Conservation (phyloP, 805 yeast genomes). For the Diddensiella santjacobensis region DNA sequence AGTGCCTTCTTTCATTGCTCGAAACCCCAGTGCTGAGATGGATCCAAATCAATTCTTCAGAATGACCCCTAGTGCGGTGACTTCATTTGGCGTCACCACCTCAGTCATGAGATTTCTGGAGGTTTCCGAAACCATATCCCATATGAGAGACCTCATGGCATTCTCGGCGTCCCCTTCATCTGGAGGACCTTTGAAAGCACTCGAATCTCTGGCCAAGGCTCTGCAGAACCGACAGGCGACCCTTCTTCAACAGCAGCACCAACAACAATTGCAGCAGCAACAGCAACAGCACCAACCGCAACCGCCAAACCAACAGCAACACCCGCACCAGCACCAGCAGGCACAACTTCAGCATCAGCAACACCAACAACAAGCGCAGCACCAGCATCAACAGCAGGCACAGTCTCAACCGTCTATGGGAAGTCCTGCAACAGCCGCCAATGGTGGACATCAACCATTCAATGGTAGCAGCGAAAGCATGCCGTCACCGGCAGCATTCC, state of each 20-base stretch:
- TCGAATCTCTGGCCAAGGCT: conserved; percentile 29
- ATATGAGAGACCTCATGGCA: conserved; percentile 60
- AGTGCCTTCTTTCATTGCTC: neutral
- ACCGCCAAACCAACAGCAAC: conserved; percentile 12
- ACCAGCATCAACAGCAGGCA: conserved; percentile 11
- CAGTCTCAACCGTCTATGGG: neutral
- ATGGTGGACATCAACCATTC: conserved; percentile 2
- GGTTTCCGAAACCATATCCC: conserved; percentile 74
- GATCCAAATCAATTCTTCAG: conserved; percentile 1
- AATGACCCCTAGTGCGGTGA: conserved; percentile 30
- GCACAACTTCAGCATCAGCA: conserved; percentile 10
- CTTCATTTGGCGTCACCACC: conserved; percentile 60
- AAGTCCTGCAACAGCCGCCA: conserved; percentile 2
- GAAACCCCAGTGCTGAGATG: neutral
- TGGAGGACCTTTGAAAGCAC: conserved; percentile 25
- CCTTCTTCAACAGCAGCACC: neutral
- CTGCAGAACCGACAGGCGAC: conserved; percentile 29
- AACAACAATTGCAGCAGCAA: neutral
- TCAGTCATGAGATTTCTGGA: conserved; percentile 68
- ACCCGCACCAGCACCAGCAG: conserved; percentile 2
- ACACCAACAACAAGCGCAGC: conserved; percentile 8
- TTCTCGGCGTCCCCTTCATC: conserved; percentile 39
- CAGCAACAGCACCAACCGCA: conserved; percentile 21
- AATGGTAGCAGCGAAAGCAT: conserved; percentile 2
- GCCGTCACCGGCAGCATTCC: conserved; percentile 3